Evolutionary conservation across 2,329 filamentous ascomycete species (phyloP), one percentile per base, ranked within the genome.

Genomic region (Botrytis hyacinthi): DNA sequence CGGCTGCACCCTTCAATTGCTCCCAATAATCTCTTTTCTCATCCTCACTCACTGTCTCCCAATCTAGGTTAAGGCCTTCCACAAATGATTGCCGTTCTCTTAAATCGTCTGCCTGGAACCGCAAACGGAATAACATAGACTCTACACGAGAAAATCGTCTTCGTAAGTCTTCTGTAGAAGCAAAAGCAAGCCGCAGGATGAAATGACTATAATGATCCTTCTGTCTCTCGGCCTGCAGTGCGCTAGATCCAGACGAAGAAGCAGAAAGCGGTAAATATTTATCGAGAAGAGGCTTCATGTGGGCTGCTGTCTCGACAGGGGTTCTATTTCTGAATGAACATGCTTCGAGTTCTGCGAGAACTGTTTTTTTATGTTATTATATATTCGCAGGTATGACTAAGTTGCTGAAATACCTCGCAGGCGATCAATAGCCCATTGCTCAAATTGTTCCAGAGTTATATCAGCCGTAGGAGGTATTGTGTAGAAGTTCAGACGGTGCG

Each of bases 191-290:
- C 0, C 96, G 91, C 9, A 99, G 88, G 75, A 98, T 99, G 82
- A 98, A 99, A 83, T 99, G 96, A 73, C 93, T 96, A 83, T 98
- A 99, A 83, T 99, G 96, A 79, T 99, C 96, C 81, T 96, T 97
- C 82, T 95, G 93, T 42, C 95, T 88, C 83, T 99, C 93, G 48
- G 89, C 84, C 37, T 88, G 87, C 22, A 95, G 83, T 79, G 85
- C 87, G 76, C 82, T 84, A 61, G 82, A 87, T 75, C 79, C 85
- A 1, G 93, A 93, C 72, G 89, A 91, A 80, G 94, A 95, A 61
- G 92, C 88, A 75, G 91, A 90, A 29, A 98, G 89, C 0, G 93
- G 92, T 7, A 98, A 87, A 82, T 94, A 93, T 84, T 98, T 98
- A 74, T 95, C 90, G 69, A 98, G 88, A 62, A 98, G 88, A 12